Evolutionary conservation across 371 early-diverging fungal species (phyloP).

Genomic region (Syncephalastrum contaminatum): DNA sequence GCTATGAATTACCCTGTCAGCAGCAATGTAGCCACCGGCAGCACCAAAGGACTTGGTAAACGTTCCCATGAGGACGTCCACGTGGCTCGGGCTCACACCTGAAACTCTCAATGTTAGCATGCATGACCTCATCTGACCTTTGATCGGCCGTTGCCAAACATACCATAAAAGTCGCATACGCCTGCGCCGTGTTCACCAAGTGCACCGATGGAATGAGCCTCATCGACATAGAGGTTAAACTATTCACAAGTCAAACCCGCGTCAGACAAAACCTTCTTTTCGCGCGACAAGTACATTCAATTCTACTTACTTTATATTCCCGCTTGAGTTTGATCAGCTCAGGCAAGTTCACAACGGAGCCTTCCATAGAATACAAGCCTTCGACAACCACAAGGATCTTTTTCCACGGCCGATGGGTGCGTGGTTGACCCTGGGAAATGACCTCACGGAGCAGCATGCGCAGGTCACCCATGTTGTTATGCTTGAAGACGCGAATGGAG

Average conservation of each 20-base stretch:
- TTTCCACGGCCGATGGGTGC: conserved; percentile 98
- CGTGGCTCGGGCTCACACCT: conserved; percentile 78
- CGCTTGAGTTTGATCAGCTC: conserved; percentile 91
- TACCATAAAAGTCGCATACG: conserved; percentile 92
- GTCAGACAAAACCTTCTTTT: not conserved
- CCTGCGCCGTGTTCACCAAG: conserved; percentile 95
- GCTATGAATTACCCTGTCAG: conserved; percentile 31
- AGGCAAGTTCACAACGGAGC: conserved; percentile 89
- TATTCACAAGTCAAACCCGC: conserved; percentile 5
- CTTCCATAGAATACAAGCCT: conserved; percentile 99
- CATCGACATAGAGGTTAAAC: conserved; percentile 99
- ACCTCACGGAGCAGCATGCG: conserved; percentile 86
- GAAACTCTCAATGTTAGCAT: conserved; percentile 16
- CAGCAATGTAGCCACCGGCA: conserved; percentile 98
- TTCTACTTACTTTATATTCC: conserved; percentile 80
- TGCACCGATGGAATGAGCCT: conserved; percentile 99
- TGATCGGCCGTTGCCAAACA: not conserved
- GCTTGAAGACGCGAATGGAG: conserved; percentile 94
- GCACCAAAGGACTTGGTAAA: conserved; percentile 99
- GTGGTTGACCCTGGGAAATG: conserved; percentile 98
- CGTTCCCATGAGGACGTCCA: conserved; percentile 99
- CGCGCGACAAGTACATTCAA: not conserved
- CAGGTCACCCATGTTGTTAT: conserved; percentile 86
- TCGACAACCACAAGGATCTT: conserved; percentile 98
- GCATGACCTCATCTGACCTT: not conserved